phyloP scores from a whole-genome alignment of 2,329 filamentous ascomycete species.

The Leptodontidium sp. region DNA sequence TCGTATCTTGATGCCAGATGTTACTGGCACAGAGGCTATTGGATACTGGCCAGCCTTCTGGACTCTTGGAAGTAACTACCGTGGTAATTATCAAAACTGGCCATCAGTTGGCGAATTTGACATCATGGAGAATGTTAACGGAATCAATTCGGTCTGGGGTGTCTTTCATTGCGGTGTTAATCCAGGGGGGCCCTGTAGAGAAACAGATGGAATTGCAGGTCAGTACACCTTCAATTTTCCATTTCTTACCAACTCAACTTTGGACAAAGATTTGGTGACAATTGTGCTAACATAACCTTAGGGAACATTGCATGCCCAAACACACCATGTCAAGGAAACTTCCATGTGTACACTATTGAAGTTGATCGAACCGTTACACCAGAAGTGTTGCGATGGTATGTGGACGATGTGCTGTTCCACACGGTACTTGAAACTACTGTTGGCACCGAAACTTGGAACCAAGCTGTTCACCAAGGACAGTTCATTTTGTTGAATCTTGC shows the following conservation, averaged over 20 bases:
- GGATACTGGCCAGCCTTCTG: slow-evolving; percentile 15
- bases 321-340: slow-evolving; percentile 10
- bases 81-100: slow-evolving; percentile 14
- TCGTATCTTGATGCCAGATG: slow-evolving; percentile 38
- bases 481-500: slow-evolving; percentile 14
- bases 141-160: slow-evolving; percentile 9
- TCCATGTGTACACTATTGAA: slow-evolving; percentile 7
- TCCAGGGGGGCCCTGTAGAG: slow-evolving; percentile 1
- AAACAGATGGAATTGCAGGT: slow-evolving; percentile 6
- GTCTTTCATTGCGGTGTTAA: slow-evolving; percentile 9
- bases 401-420: slow-evolving; percentile 4
- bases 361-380: slow-evolving; percentile 6
- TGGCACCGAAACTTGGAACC: slow-evolving; percentile 6
- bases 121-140: slow-evolving; percentile 19
- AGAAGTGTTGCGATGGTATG: not conserved
- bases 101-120: slow-evolving; percentile 13
- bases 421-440: not conserved
- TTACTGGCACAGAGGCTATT: not conserved
- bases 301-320: slow-evolving; percentile 3
- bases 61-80: not conserved
- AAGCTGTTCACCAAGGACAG: slow-evolving; percentile 10
- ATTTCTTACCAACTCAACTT: too few relatives aligned
- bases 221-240: too few relatives aligned
- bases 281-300: not conserved
- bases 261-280: too few relatives aligned